Conservation (phyloP, 805 yeast species). For the Nakazawaea populi region DNA sequence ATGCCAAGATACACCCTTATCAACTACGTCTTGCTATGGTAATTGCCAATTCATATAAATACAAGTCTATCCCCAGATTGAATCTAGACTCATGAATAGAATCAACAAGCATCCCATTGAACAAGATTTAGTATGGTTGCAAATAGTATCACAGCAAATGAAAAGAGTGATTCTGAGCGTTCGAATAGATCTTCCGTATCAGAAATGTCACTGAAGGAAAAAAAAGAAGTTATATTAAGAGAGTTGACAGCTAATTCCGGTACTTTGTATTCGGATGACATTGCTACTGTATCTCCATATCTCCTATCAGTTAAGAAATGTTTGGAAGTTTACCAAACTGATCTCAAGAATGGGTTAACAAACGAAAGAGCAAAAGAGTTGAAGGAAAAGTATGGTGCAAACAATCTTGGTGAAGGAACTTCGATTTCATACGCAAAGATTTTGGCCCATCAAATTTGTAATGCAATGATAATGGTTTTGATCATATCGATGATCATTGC, state of each 20-base stretch:
- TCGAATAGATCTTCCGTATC: background rate
- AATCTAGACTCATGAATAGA: background rate
- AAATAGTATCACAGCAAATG: background rate
- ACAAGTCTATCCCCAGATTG: background rate
- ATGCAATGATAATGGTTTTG: slow-evolving; percentile 75
- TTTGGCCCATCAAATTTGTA: slow-evolving; percentile 60
- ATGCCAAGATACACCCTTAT: background rate
- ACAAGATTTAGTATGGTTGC: background rate
- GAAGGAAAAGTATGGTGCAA: slow-evolving; percentile 42
- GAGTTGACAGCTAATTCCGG: background rate
- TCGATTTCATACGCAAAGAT: slow-evolving; percentile 50
- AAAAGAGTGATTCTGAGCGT: background rate
- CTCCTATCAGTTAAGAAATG: slow-evolving; percentile 31
- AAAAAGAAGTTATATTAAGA: background rate
- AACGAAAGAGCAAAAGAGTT: slow-evolving; percentile 23
- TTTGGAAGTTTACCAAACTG: slow-evolving; percentile 32
- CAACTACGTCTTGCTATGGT: background rate
- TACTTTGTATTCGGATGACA: background rate
- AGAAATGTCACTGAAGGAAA: background rate
- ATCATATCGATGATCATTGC: slow-evolving; percentile 66
- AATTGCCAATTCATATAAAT: background rate
- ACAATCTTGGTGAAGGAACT: slow-evolving; percentile 55
- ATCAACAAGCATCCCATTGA: background rate
- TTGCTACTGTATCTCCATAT: slow-evolving; percentile 18
- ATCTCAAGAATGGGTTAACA: slow-evolving; percentile 42